These are phyloP conservation scores for Pezizomycotina sp. DNA, from an alignment of 2,329 filamentous ascomycete genomes.

Conservation along the genomic window DNA sequence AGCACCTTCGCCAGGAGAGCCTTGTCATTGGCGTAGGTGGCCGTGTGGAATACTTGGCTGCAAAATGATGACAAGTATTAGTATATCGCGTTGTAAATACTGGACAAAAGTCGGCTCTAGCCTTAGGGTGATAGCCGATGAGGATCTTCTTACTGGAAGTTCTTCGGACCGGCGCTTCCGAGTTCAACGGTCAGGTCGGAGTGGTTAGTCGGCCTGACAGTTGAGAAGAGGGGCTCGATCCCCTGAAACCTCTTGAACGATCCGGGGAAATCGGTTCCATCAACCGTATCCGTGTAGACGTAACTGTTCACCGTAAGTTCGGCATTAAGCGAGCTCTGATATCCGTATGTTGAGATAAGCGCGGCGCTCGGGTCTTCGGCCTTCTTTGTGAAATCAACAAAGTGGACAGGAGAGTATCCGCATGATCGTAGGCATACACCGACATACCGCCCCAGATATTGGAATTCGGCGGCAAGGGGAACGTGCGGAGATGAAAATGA, in stretches of 20 bases:
- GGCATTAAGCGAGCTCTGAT: conserved; percentile 1
- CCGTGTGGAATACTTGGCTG: too few species aligned
- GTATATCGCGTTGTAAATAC: too few species aligned
- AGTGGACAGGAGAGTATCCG: conserved; percentile 5
- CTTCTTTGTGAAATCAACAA: conserved; percentile 2
- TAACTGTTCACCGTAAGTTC: conserved; percentile 1
- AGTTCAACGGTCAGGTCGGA: conserved; percentile 20
- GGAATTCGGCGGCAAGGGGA: conserved; percentile 25
- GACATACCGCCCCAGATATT: conserved; percentile 26
- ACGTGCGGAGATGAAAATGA: conserved; percentile 26
- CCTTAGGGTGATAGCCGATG: too few species aligned
- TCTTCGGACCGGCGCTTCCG: conserved; percentile 21
- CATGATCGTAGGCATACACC: conserved; percentile 5
- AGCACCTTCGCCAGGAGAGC: too few species aligned
- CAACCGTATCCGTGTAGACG: conserved; percentile 6
- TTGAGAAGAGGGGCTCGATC: conserved; percentile 19
- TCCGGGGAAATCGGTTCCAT: conserved; percentile 14
- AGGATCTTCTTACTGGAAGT: conserved; percentile 13
- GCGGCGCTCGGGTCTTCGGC: not conserved
- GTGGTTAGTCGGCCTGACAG: conserved; percentile 19
- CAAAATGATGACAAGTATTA: too few species aligned
- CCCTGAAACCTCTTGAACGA: conserved; percentile 6
- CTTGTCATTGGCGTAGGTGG: too few species aligned
- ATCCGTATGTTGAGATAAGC: not conserved
- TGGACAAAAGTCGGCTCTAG: too few species aligned